phyloP scores from a whole-genome alignment of 352 stramenopile species.

The Phytophthora vignae region DNA sequence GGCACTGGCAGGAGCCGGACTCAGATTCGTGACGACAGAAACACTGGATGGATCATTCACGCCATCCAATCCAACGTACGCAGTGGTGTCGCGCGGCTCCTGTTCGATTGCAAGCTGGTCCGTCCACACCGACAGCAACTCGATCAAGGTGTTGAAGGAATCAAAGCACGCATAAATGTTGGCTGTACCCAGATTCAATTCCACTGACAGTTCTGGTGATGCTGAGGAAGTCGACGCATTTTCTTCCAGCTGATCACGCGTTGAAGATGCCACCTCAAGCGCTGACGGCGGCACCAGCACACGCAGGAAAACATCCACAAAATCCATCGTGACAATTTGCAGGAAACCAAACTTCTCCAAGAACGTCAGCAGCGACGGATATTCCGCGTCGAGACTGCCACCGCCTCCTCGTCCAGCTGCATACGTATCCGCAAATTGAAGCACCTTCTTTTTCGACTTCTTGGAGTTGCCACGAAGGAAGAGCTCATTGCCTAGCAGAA shows the following conservation, averaged over 20 bases:
- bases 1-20: conserved; percentile 34
- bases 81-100: conserved; percentile 73
- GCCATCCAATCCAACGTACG: conserved; percentile 80
- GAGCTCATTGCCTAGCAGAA: conserved; percentile 73
- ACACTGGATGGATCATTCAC: conserved; percentile 62
- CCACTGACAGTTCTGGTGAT: conserved; percentile 79
- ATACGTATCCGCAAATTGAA: conserved; percentile 53
- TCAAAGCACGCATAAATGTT: conserved; percentile 92
- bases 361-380: conserved; percentile 81
- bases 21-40: conserved; percentile 82
- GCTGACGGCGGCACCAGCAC: conserved; percentile 58
- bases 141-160: conserved; percentile 88
- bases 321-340: conserved; percentile 87
- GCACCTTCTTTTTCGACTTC: conserved; percentile 43
- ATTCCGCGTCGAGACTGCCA: conserved; percentile 41
- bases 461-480: conserved; percentile 40
- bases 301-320: conserved; percentile 85
- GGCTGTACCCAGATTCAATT: conserved; percentile 83
- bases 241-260: conserved; percentile 33
- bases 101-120: conserved; percentile 76
- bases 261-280: conserved; percentile 22
- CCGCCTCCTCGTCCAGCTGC: conserved; percentile 7
- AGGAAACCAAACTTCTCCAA: conserved; percentile 86
- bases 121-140: conserved; percentile 72
- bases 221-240: conserved; percentile 44